Conservation (phyloP, 2,329 filamentous ascomycete genomes). For the Cytospora paraplurivora region DNA sequence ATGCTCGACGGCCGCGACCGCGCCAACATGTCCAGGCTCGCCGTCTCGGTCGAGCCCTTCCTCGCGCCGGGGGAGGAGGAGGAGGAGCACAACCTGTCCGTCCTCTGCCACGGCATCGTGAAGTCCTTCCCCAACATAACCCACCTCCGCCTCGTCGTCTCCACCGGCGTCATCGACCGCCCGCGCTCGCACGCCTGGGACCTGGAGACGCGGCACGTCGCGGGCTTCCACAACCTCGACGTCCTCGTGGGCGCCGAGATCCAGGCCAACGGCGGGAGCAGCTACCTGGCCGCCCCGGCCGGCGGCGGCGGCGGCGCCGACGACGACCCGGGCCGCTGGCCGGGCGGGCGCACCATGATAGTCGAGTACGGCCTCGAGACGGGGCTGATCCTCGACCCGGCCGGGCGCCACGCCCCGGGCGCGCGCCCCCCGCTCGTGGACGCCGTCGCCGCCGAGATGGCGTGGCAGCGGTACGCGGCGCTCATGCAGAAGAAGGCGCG, state of each 20-base stretch:
- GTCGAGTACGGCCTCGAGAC: background rate
- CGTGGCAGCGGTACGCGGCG: background rate
- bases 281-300: background rate
- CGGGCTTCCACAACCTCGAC: background rate
- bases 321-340: background rate
- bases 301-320: no score
- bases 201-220: background rate
- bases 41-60: background rate
- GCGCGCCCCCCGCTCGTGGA: background rate
- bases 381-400: background rate
- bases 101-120: constrained; percentile 7
- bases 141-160: background rate
- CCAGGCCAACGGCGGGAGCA: background rate
- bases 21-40: constrained; percentile 4
- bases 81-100: background rate
- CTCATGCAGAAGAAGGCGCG: background rate
- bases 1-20: constrained; percentile 1
- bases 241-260: background rate
- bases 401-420: no score
- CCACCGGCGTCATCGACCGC: background rate
- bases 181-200: background rate
- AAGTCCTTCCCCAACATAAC: constrained; percentile 11
- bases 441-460: background rate
- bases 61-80: background rate
- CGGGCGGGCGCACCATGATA: background rate